A percentile compares a stretch with the other conserved stretches of the same genome.
These are phyloP conservation scores for Podaxis sp. DNA, from an alignment of 768 basidiomycete species.

Conservation along the genomic window DNA sequence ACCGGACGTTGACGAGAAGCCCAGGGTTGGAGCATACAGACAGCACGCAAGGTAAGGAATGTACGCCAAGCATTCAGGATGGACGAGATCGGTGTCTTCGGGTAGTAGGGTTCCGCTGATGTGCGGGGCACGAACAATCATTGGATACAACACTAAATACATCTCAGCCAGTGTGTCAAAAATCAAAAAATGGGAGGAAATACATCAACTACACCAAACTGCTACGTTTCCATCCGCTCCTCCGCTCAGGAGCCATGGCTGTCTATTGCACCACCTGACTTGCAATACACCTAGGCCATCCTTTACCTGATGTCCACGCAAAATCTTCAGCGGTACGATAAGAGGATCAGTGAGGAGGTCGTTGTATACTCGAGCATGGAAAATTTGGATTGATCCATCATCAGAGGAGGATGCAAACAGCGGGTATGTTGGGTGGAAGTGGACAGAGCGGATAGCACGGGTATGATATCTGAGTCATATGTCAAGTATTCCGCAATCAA, in stretches of 20 bases:
- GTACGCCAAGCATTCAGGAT: background rate
- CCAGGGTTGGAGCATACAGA: background rate
- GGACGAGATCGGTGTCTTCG: background rate
- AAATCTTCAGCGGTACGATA: constrained; percentile 95
- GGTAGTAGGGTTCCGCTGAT: background rate
- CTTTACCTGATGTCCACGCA: constrained; percentile 83
- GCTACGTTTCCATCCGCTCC: constrained; percentile 89
- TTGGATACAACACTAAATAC: too few species aligned
- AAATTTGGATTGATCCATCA: constrained; percentile 95
- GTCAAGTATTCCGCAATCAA: background rate
- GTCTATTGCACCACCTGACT: constrained; percentile 82
- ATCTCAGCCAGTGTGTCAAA: background rate
- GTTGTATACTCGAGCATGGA: constrained; percentile 92
- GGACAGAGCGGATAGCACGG: constrained; percentile 88
- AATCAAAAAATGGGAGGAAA: background rate
- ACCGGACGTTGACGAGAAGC: background rate
- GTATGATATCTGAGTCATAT: constrained; percentile 74
- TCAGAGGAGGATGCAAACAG: constrained; percentile 96
- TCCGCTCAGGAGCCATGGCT: constrained; percentile 91
- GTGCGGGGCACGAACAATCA: too few species aligned
- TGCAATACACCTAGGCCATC: constrained; percentile 92
- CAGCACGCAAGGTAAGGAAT: background rate
- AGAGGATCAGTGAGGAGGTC: constrained; percentile 97
- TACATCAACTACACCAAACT: constrained; percentile 79
- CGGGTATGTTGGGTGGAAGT: constrained; percentile 93